A percentile compares a stretch with the other conserved stretches of the same genome.
Evolutionary conservation across 305 asterid genomes (phyloP).

Genomic region (Plantago coronopus): DNA sequence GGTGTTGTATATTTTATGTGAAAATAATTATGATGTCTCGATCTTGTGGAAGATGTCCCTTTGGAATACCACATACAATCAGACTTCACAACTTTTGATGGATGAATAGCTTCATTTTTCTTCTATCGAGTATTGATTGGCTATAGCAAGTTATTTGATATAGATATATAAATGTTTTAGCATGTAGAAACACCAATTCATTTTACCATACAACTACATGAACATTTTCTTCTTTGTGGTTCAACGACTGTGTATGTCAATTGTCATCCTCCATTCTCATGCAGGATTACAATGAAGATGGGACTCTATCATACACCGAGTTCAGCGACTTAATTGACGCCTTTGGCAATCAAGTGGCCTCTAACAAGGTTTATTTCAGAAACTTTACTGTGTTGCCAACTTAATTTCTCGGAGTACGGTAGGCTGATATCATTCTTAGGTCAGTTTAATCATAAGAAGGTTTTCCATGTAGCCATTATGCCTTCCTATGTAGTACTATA

Average conservation of each 20-base stretch:
- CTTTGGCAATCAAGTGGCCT: constrained; percentile 88
- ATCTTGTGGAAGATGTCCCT: too few species aligned
- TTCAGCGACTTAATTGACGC: constrained; percentile 79
- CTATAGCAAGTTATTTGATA: too few species aligned
- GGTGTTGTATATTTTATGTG: too few species aligned
- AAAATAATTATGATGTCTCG: too few species aligned
- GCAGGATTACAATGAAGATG: constrained; percentile 84
- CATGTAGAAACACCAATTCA: neutral
- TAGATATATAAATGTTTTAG: too few species aligned
- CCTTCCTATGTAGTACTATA: too few species aligned
- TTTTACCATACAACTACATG: constrained; percentile 14
- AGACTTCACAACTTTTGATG: too few species aligned
- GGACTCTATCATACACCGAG: constrained; percentile 62
- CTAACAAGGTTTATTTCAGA: constrained; percentile 57
- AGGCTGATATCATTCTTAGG: constrained; percentile 17
- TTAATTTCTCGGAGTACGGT: constrained; percentile 16
- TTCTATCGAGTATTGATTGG: too few species aligned
- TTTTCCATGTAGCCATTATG: constrained; percentile 3
- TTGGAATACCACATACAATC: too few species aligned
- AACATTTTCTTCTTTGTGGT: constrained; percentile 18
- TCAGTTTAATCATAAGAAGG: too few species aligned
- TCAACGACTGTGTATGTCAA: constrained; percentile 9
- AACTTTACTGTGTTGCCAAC: constrained; percentile 12
- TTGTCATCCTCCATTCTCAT: constrained; percentile 18
- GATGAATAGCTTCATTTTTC: too few species aligned